A percentile compares a stretch with the other conserved stretches of the same genome.
Conservation (phyloP, 495 filamentous ascomycete genomes). For the Hypoxylon fragiforme region DNA sequence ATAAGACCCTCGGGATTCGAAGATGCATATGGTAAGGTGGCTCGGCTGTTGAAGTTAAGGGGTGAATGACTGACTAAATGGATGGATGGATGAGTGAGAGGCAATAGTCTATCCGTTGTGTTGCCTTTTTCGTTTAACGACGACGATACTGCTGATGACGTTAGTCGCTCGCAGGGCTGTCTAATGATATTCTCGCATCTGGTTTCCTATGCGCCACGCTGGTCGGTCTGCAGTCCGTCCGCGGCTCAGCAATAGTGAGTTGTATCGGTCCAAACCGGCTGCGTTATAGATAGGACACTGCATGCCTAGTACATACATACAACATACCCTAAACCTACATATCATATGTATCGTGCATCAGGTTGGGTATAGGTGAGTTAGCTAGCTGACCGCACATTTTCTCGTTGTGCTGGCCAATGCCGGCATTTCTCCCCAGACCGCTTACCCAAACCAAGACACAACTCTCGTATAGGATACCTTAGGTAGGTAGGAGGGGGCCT, state of each 20-base stretch:
- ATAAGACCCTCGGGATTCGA: conserved; percentile 20
- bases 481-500: too few relatives aligned
- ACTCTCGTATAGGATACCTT: too few relatives aligned
- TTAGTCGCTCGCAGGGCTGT: conserved; percentile 8
- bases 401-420: conserved; percentile 36
- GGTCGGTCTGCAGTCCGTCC: conserved; percentile 23
- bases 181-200: conserved; percentile 26
- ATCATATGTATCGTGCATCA: too few relatives aligned
- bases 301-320: too few relatives aligned
- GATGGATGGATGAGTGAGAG: neutral
- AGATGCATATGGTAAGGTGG: neutral
- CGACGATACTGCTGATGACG: conserved; percentile 19
- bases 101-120: conserved; percentile 15
- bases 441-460: conserved; percentile 19
- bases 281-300: neutral
- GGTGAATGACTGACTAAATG: neutral
- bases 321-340: too few relatives aligned
- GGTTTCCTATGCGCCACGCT: conserved; percentile 30
- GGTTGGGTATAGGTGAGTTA: conserved; percentile 29
- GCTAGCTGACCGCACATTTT: conserved; percentile 37
- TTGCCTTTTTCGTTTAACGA: conserved; percentile 10
- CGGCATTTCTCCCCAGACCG: conserved; percentile 35
- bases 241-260: conserved; percentile 22
- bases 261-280: neutral
- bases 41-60: neutral